Evolutionary conservation across 306 rosid species (phyloP).

Genomic region (Crotalaria pallida): DNA sequence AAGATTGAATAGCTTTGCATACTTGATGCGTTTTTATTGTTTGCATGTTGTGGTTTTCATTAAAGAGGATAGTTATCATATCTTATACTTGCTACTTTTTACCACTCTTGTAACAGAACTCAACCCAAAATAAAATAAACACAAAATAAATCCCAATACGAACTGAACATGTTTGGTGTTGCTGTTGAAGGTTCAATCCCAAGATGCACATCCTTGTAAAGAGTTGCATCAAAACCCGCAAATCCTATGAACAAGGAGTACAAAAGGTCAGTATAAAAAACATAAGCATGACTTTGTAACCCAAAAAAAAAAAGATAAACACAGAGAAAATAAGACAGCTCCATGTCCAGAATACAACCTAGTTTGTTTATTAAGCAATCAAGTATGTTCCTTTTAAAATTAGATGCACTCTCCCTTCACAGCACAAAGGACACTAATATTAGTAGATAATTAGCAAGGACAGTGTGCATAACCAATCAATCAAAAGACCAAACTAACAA

Average conservation of each 20-base stretch:
- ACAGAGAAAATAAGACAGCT: not conserved
- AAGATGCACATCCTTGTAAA: constrained; percentile 62
- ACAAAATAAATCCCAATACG: constrained; percentile 30
- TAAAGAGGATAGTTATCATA: constrained; percentile 19
- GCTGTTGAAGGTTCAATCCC: constrained; percentile 69
- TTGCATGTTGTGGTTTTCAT: not conserved
- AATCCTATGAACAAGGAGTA: constrained; percentile 39
- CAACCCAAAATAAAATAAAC: not conserved
- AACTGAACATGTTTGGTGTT: constrained; percentile 70
- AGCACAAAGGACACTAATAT: too few species aligned
- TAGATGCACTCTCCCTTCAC: not conserved
- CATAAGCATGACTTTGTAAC: not conserved
- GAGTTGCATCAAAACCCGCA: constrained; percentile 65
- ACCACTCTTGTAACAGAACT: not conserved
- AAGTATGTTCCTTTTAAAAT: not conserved
- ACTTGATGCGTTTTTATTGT: not conserved
- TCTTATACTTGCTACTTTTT: not conserved
- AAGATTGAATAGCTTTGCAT: not conserved
- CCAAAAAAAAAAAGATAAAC: not conserved
- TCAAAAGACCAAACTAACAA: too few species aligned
- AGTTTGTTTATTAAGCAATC: not conserved
- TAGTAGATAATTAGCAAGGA: too few species aligned
- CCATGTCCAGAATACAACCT: not conserved
- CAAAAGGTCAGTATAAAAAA: constrained; percentile 1
- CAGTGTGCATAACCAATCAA: too few species aligned